Conservation (phyloP, 208 protist genomes). For the Wallacemonas sp. region DNA sequence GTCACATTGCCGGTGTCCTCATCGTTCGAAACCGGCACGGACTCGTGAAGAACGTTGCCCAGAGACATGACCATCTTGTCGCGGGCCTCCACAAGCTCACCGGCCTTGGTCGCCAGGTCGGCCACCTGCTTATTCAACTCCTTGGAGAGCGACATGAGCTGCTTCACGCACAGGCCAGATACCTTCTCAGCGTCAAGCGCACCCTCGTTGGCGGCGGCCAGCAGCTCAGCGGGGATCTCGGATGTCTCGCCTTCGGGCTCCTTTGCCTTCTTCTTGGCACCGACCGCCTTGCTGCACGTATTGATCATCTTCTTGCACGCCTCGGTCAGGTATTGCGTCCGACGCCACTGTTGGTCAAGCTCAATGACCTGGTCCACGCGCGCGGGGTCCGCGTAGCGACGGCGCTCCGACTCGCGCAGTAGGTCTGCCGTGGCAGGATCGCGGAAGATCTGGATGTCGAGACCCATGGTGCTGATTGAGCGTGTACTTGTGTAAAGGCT, state of each 20-base stretch:
- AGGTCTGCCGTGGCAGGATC: conserved; percentile 92
- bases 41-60: conserved; percentile 97
- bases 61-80: conserved; percentile 85
- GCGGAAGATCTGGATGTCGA: conserved; percentile 97
- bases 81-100: conserved; percentile 54
- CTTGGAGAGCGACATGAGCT: conserved; percentile 92
- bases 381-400: conserved; percentile 87
- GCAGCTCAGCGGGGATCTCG: conserved; percentile 60
- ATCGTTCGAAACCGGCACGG: conserved; percentile 92
- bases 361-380: conserved; percentile 93
- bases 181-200: conserved; percentile 60
- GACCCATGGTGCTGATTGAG: conserved; percentile 57
- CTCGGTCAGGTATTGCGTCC: conserved; percentile 82
- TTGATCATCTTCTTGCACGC: conserved; percentile 89
- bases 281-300: conserved; percentile 87
- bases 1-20: conserved; percentile 94
- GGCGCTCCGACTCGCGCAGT: conserved; percentile 95
- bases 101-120: conserved; percentile 60
- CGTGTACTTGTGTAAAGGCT: neutral
- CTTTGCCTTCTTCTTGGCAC: conserved; percentile 92
- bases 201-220: conserved; percentile 46
- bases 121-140: conserved; percentile 53
- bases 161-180: conserved; percentile 67
- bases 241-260: conserved; percentile 76
- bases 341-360: conserved; percentile 91